Percentiles rank a stretch among this genome's conserved stretches.
Conservation (phyloP, 371 early-diverging fungal species). For the Vairimorpha apis region DNA sequence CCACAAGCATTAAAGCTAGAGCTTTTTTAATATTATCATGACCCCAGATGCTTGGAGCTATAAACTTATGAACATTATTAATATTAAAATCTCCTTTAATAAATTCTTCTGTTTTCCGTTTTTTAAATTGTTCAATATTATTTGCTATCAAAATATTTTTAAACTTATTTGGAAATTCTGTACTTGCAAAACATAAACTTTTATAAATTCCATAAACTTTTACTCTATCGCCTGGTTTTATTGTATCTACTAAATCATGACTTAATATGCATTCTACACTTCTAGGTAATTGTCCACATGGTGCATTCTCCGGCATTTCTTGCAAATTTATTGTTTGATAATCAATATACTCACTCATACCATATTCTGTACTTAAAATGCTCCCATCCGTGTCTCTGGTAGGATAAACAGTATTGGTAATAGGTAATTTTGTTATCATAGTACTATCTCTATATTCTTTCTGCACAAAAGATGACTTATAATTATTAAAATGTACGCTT, state of each 20-base stretch:
- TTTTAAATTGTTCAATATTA: constrained; percentile 69
- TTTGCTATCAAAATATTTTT: constrained; percentile 83
- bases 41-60: constrained; percentile 93
- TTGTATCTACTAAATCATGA: constrained; percentile 85
- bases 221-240: constrained; percentile 96
- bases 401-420: constrained; percentile 66
- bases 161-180: constrained; percentile 46
- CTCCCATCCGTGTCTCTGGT: constrained; percentile 76
- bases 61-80: constrained; percentile 71
- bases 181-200: constrained; percentile 67
- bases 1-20: constrained; percentile 78
- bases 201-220: constrained; percentile 86
- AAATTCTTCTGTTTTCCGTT: constrained; percentile 2
- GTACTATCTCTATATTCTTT: constrained; percentile 83
- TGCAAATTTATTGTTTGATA: constrained; percentile 88
- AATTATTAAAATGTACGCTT: constrained; percentile 83
- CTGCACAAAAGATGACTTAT: constrained; percentile 70
- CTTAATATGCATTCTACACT: constrained; percentile 88
- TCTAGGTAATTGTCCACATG: constrained; percentile 89
- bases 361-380: constrained; percentile 82
- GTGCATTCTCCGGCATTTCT: constrained; percentile 98
- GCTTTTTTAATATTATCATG: constrained; percentile 90
- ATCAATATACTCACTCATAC: constrained; percentile 81
- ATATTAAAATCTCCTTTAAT: constrained; percentile 66
- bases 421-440: constrained; percentile 67